These are phyloP conservation scores for Geotrichum macrosporum DNA, from an alignment of 1,139 yeast genomes.

Conservation along the genomic window DNA sequence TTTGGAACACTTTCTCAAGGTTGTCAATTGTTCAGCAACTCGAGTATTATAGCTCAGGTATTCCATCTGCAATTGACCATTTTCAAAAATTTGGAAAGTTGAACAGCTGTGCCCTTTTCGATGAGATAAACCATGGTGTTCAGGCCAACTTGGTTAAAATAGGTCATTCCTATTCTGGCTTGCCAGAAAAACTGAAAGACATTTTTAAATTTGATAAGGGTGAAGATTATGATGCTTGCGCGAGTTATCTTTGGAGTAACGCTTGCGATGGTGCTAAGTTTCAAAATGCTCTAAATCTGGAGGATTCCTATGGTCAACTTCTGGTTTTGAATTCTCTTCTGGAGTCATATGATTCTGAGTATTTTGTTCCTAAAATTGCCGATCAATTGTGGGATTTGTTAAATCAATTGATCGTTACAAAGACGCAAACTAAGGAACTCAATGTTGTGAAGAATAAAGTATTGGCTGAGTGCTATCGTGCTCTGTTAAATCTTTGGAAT, in stretches of 20 bases:
- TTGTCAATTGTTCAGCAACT: slow-evolving; percentile 7
- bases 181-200: slow-evolving; percentile 5
- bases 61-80: slow-evolving; percentile 9
- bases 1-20: background rate
- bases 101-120: too few relatives aligned
- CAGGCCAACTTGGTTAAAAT: slow-evolving; percentile 4
- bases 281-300: too few relatives aligned
- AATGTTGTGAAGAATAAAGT: slow-evolving; percentile 16
- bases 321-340: slow-evolving; percentile 12
- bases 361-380: slow-evolving; percentile 1
- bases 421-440: slow-evolving; percentile 15
- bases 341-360: slow-evolving; percentile 41
- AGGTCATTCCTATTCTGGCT: slow-evolving; percentile 3
- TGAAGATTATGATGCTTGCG: too few relatives aligned
- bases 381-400: slow-evolving; percentile 10
- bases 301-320: slow-evolving; percentile 11
- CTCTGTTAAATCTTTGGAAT: background rate
- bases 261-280: too few relatives aligned
- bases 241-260: slow-evolving; percentile 9
- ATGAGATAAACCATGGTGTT: too few relatives aligned
- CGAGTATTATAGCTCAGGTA: slow-evolving; percentile 4
- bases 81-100: slow-evolving; percentile 3
- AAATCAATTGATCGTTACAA: slow-evolving; percentile 8
- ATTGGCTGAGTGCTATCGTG: slow-evolving; percentile 13
- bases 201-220: slow-evolving; percentile 6